A percentile compares a stretch with the other conserved stretches of the same genome.
Evolutionary conservation across 257 asterid genomes (phyloP).

Genomic region (Orobanche coerulescens): DNA sequence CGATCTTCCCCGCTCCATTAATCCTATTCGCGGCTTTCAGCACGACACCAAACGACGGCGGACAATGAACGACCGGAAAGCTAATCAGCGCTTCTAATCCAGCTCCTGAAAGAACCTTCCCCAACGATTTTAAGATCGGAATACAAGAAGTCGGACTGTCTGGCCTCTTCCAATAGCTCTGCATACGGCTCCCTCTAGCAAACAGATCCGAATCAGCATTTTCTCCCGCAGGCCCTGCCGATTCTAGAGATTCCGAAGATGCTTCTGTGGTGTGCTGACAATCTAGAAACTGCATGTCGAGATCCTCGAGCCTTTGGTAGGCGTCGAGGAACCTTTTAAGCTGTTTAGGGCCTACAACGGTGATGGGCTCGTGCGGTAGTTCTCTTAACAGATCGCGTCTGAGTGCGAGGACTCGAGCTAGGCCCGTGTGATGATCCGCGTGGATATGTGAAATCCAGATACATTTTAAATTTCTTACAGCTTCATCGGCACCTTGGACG

Average conservation of each 20-base stretch:
- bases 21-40: conserved; percentile 56
- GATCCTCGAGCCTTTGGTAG: conserved; percentile 88
- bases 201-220: conserved; percentile 36
- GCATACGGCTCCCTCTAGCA: conserved; percentile 62
- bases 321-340: conserved; percentile 86
- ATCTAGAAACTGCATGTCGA: conserved; percentile 88
- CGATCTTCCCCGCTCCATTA: conserved; percentile 44
- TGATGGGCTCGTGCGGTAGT: conserved; percentile 56
- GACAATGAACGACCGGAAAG: conserved; percentile 86
- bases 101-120: conserved; percentile 47
- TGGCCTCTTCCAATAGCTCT: conserved; percentile 59
- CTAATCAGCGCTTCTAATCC: conserved; percentile 64
- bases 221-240: conserved; percentile 14
- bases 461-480: conserved; percentile 57
- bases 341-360: conserved; percentile 80
- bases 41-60: conserved; percentile 69
- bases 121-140: conserved; percentile 41
- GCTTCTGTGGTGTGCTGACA: conserved; percentile 65
- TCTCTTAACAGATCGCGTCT: conserved; percentile 59
- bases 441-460: conserved; percentile 98
- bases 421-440: conserved; percentile 96
- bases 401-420: conserved; percentile 84
- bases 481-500: conserved; percentile 71
- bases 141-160: conserved; percentile 33
- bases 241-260: conserved; percentile 39